A percentile compares a stretch with the other conserved stretches of the same genome.
Conservation (phyloP, 2,329 filamentous ascomycete genomes). For the Ceratocystis papillata region DNA sequence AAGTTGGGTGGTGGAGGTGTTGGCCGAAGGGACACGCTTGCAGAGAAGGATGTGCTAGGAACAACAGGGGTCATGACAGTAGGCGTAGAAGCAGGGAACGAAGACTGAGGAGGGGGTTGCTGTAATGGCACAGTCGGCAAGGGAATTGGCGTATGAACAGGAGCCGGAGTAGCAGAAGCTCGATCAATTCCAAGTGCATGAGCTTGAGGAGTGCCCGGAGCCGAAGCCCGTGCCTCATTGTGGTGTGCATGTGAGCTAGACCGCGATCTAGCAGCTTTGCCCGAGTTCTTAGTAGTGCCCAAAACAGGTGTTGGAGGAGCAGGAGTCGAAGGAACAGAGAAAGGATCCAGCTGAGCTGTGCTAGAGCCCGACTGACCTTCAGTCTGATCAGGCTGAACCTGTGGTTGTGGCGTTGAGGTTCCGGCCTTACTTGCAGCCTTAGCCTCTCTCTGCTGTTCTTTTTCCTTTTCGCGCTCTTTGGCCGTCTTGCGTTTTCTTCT, state of each 20-base stretch:
- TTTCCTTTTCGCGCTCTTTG: constrained; percentile 39
- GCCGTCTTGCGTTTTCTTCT: constrained; percentile 27
- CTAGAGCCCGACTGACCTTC: constrained; percentile 4
- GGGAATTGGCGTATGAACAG: constrained; percentile 18
- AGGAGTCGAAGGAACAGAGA: constrained; percentile 19
- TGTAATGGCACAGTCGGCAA: constrained; percentile 17
- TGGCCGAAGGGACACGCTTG: constrained; percentile 10
- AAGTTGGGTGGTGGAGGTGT: constrained; percentile 19
- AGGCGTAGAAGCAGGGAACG: constrained; percentile 26
- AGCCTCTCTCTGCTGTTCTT: constrained; percentile 34
- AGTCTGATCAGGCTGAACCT: not conserved
- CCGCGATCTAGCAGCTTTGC: constrained; percentile 41
- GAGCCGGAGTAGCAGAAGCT: constrained; percentile 10
- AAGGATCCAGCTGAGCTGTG: not conserved
- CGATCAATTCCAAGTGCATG: constrained; percentile 28
- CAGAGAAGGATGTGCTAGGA: not conserved
- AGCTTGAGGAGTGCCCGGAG: constrained; percentile 32
- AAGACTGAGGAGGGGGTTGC: constrained; percentile 34
- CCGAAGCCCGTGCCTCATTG: constrained; percentile 35
- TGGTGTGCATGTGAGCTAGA: constrained; percentile 44
- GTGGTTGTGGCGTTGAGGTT: constrained; percentile 31
- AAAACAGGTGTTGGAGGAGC: constrained; percentile 38
- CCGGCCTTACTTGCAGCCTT: constrained; percentile 31
- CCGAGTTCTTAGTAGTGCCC: constrained; percentile 33
- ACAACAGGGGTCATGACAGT: constrained; percentile 3